Evolutionary conservation across 345 rosid species (phyloP), one percentile per base, ranked within the genome.

Genomic region (Erysimum cheiranthoides): DNA sequence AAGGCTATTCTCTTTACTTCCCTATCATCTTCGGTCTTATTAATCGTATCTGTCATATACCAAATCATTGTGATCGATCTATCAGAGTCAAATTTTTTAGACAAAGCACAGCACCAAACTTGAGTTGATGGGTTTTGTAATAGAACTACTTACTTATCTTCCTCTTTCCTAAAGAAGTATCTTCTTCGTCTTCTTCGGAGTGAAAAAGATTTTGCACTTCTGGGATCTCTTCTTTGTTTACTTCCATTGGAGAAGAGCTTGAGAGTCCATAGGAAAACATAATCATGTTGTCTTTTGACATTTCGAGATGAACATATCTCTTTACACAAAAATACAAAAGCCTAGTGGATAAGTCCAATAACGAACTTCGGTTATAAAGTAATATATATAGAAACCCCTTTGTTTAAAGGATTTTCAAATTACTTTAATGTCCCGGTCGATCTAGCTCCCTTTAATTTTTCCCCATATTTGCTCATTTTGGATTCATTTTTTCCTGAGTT

Each of bases 121-220:
- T n/a, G 30, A 69, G 39, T 45, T 28, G 21, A 49, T 42, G 36
- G 25, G 52, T 47, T 61, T 34, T 32, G 62, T 75, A 10, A 42
- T 40, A 21, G 46, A 61, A 36, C 3, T 62, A 53, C 75, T 54
- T 70, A 77, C 80, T 21, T 56, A 77, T 30, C 76, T 77, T 77
- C 38, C 80, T 77, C 61, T 77, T 77, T 14, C 61, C 38, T 56
- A 30, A 30, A 28, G 38, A 56, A 47, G 53, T 62, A 17, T 56
- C 27, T 25, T 69, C 65, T 46, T 35, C 40, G 14, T 13, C 50
- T 61, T 60, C 66, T 32, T 54, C 6, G 34, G 62, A 52, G 6
- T 58, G 61, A 38, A 67, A 31, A 40, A 1, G 8, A 17, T 51
- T 30, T 16, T 61, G 39, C 40, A 5, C 34, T 14, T 46, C 0